phyloP scores from a whole-genome alignment of 306 rosid species.

The Inga leiocalycina region DNA sequence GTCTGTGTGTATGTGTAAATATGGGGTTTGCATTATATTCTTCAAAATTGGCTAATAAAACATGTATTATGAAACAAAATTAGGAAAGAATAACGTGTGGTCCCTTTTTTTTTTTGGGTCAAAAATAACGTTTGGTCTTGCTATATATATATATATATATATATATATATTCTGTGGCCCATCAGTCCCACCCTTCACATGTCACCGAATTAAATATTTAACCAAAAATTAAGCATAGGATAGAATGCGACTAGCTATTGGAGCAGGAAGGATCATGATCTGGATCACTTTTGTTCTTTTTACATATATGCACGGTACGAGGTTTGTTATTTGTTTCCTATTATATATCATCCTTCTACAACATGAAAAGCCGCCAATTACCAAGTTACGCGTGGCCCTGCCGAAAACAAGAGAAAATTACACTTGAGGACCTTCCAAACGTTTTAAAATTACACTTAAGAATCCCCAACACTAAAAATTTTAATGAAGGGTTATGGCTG shows the following conservation, averaged over 20 bases:
- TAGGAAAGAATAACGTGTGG: too few relatives aligned
- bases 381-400: not conserved
- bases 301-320: not conserved
- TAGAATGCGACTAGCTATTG: not conserved
- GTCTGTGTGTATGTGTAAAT: too few relatives aligned
- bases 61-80: too few relatives aligned
- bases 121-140: too few relatives aligned
- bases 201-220: not conserved
- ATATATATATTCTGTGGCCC: too few relatives aligned
- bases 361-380: not conserved
- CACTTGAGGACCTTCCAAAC: not conserved
- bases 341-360: not conserved
- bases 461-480: not conserved
- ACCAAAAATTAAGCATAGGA: not conserved
- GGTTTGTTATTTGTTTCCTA: not conserved
- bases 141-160: too few relatives aligned
- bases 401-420: not conserved
- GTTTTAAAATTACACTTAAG: not conserved
- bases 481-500: not conserved
- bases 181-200: not conserved
- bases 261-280: not conserved
- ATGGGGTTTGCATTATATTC: too few relatives aligned
- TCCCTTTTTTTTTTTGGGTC: too few relatives aligned
- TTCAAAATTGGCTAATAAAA: too few relatives aligned
- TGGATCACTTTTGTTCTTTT: not conserved